phyloP scores from a whole-genome alignment of 257 asterid genomes.

The Forsythia suspensa region DNA sequence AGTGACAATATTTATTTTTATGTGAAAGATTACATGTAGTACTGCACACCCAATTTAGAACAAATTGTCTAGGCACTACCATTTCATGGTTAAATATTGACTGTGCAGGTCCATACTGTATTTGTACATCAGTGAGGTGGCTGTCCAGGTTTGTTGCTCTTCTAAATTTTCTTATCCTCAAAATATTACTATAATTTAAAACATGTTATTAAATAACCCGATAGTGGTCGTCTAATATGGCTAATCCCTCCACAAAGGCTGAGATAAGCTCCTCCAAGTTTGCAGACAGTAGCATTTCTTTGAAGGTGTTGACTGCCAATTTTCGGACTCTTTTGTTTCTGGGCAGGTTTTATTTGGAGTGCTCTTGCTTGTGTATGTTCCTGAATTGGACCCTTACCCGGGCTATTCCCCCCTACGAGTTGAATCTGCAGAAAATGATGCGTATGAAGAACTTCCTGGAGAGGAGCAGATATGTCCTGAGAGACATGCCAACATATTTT shows the following conservation, averaged over 20 bases:
- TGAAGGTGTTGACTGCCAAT: not conserved
- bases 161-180: constrained; percentile 20
- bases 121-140: constrained; percentile 73
- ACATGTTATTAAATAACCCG: not conserved
- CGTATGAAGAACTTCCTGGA: constrained; percentile 85
- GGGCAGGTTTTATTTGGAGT: constrained; percentile 79
- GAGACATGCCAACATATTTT: constrained; percentile 68
- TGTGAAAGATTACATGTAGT: not conserved
- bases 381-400: constrained; percentile 81
- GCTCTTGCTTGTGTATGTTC: constrained; percentile 72
- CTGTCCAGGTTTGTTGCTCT: constrained; percentile 63
- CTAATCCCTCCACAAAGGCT: not conserved
- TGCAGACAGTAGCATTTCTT: not conserved
- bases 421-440: constrained; percentile 57
- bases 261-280: constrained; percentile 1
- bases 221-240: not conserved
- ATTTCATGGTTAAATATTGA: constrained; percentile 22
- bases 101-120: constrained; percentile 70
- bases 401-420: constrained; percentile 71
- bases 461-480: constrained; percentile 92
- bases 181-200: constrained; percentile 7
- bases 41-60: not conserved
- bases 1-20: not conserved
- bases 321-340: constrained; percentile 25
- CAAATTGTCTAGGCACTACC: not conserved